Evolutionary conservation across 2,329 filamentous ascomycete species (phyloP), one percentile per base, ranked within the genome.

Genomic region (Biscogniauxia marginata): DNA sequence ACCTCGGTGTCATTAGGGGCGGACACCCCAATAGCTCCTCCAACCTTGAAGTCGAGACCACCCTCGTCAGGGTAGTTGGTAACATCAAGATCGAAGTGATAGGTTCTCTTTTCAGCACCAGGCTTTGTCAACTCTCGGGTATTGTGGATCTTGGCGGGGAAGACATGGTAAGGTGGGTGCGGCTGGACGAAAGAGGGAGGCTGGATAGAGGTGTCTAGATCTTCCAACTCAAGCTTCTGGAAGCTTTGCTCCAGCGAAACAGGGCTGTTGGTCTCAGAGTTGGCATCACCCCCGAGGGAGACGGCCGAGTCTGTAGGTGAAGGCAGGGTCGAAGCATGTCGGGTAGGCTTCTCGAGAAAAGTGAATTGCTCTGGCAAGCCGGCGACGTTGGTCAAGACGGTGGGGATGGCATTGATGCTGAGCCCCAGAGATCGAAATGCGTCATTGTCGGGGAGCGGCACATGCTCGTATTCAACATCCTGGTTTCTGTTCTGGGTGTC

Each of bases 11-110:
- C 87, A 68, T 98, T 99, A 54, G 92, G 92, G 0, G 93, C 93
- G 70, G 90, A 91, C 56, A 99, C 85, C 43, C 95, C 95, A 72
- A 99, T 93, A 52, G 95, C 95, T 53, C 95, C 95, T 56, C 95
- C 95, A 18, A 99, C 95, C 70, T 93, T 93, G 81, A 98, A 99
- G 70, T 98, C 95, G 4, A 93, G 86, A 50, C 84, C 81, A 53
- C 90, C 89, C 75, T 96, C 91, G 19, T 85, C 83, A 0, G 95
- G 92, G 67, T 99, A 99, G 71, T 96, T 89, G 49, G 93, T 97
- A 50, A 99, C 89, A 67, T 99, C 95, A 46, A 99, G 85, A 67
- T 98, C 95, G 67, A 98, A 98, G 74, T 99, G 95, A 73, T 93
- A 96, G 0, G 95, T 99, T 58, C 93, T 84, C 84, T 99, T 99